These are phyloP conservation scores for Halophytophthora batemanensis DNA, from an alignment of 352 stramenopile genomes.

Conservation along the genomic window DNA sequence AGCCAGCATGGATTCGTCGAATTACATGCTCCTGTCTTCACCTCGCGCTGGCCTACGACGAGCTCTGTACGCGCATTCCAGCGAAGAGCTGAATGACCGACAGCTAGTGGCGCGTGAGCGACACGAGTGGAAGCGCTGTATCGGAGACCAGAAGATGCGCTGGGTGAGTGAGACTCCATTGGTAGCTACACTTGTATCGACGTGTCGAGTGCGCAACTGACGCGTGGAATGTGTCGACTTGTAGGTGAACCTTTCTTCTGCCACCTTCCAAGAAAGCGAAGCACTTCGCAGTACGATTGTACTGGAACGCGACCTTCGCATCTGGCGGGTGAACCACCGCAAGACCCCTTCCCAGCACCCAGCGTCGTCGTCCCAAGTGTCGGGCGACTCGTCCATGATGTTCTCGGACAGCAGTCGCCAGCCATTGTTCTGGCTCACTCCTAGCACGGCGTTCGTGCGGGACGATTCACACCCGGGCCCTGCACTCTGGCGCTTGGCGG, in stretches of 20 bases:
- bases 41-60: slow-evolving; percentile 18
- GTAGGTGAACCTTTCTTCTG: slow-evolving; percentile 34
- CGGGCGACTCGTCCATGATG: slow-evolving; percentile 21
- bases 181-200: too few species aligned
- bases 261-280: slow-evolving; percentile 21
- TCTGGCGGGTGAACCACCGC: slow-evolving; percentile 11
- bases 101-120: slow-evolving; percentile 55
- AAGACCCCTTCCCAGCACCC: slow-evolving; percentile 8
- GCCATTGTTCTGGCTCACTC: slow-evolving; percentile 26
- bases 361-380: slow-evolving; percentile 16
- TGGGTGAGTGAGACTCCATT: slow-evolving; percentile 31
- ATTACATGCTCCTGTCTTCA: slow-evolving; percentile 33
- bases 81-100: slow-evolving; percentile 35
- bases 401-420: slow-evolving; percentile 24
- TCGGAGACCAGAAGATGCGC: slow-evolving; percentile 29
- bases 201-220: neutral
- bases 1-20: slow-evolving; percentile 17
- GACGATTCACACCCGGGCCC: slow-evolving; percentile 18
- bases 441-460: slow-evolving; percentile 30
- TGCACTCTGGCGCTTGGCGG: slow-evolving; percentile 21
- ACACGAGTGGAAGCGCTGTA: slow-evolving; percentile 70
- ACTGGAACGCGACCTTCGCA: slow-evolving; percentile 27
- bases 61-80: slow-evolving; percentile 10
- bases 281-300: slow-evolving; percentile 32
- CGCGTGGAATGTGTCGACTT: neutral